Evolutionary conservation across 805 yeast species (phyloP), one percentile per base, ranked within the genome.

Genomic region (Kodamaea lidongshanica): DNA sequence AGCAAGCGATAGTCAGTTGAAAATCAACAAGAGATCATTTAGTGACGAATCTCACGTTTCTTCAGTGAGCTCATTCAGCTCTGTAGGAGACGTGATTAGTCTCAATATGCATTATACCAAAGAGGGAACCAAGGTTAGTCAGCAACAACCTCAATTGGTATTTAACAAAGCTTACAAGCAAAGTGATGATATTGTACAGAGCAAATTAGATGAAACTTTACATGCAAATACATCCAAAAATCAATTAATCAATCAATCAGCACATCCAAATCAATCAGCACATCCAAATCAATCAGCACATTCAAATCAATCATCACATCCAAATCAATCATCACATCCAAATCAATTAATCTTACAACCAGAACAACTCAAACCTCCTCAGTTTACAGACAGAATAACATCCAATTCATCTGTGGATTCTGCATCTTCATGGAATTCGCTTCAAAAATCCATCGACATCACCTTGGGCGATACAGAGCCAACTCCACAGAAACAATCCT

Each of bases 31-130:
- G 25, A 35, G 68, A 29, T 47, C 48, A 7, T 56, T 58, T 34
- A 59, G 66, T 25, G 66, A 46, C 18, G 55, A 61, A 30, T 58
- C 66, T 1, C 49, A 45, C 12, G 62, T 56, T 2, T 58, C 65
- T 4, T 56, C 66, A 0, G 55, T 60, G 8, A 56, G 64, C 35
- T 52, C 61, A 1, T 54, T 58, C 33, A 56, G 61, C 35, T 51
- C 65, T 1, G 41, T 54, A 11, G 61, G 59, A 2, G 65, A 58
- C 24, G 39, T 52, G 13, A 36, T 51, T 37, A 49, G 45, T 25
- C 40, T 45, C 16, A 32, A 39, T 7, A 12, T n/a, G n/a, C n/a
- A n/a, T n/a, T n/a, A n/a, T n/a, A n/a, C n/a, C n/a, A n/a, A n/a
- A n/a, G n/a, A n/a, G n/a, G n/a, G n/a, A n/a, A n/a, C n/a, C n/a